Base-by-base conservation (phyloP, 805 yeast species). In the Candida coquimbonensis region DNA sequence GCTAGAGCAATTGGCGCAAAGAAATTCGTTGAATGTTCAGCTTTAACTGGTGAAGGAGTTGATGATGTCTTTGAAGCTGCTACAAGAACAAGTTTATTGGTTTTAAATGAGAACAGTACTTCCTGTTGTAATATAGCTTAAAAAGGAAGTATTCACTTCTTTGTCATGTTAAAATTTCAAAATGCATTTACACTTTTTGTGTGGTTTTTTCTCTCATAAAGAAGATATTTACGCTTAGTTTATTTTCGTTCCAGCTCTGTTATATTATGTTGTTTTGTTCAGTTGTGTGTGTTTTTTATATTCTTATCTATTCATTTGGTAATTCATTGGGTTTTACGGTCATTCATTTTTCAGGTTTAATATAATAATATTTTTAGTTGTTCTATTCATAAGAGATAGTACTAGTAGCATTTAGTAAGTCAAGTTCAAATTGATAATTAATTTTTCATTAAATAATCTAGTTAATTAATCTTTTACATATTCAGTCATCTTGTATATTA, bases 21-120 rank as follows among this genome's bases (percentile, higher is more conserved):
- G 51, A 75, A 71, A 50, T 90, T 87, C 60, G 66, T 90, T 59
- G 96, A 90, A 58, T 87, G 96, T 60, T 85, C 95, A 40, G 88
- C 97, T 1, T 68, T 90, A 53, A 87, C 96, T 2, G 97, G 97
- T 5, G 96, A 87, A 60, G 95, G 95, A 12, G 97, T 90, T 21
- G 96, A 89, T 63, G 95, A 87, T 59, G 90, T 90, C 3, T 89
- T 90, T 62, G 97, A 90, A 65, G 78, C 80, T 42, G 96, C 97
- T 14, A 87, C 96, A 1, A 73, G 97, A 54, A 81, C 90, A 4
- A 83, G 93, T 59, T 66, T 88, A 46, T 65, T 88, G 37, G 75
- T 77, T 19, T 70, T 73, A 42, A 68, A 74, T 40, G 71, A 70
- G 27, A 71, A 71, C 6, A 67, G 70, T 5, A 47, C 70, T 4